Evolutionary conservation across 1,284 basidiomycete genomes (phyloP), one percentile per base, ranked within the genome.

Genomic region (Ceratorhiza oryzae-sativae): DNA sequence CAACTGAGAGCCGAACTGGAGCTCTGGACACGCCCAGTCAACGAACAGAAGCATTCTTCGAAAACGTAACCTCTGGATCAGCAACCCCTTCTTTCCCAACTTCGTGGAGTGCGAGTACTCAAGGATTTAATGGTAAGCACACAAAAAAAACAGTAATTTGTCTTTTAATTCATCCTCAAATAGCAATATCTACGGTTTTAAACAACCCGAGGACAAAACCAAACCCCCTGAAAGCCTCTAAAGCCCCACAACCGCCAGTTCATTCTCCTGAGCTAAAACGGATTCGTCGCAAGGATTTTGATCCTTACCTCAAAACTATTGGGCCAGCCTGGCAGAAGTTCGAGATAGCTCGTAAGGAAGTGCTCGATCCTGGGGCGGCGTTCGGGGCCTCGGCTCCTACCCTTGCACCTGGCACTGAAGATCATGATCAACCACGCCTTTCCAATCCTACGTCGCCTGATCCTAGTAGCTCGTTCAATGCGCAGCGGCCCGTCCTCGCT

Each of bases 161-260:
- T 9, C 58, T 13, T 12, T 18, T 41, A 15, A 55, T 23, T 12
- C 55, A 25, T 41, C 30, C 42, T 39, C 1, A n/a, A 18, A 41
- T 20, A 83, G 90, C 90, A 27, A 89, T 91, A 73, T 90, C 90
- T 8, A 90, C 88, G 8, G 88, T 91, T 10, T 86, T 96, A 71
- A 94, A 94, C 77, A 94, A 91, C 77, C 94, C 94, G 1, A 90
- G 91, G 77, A 93, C 90, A 81, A 86, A 84, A 59, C 90, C 91
- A 61, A 92, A 91, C 39, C 93, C 94, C 9, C 90, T 95, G 27
- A 92, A 95, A 79, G 87, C 91, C 0, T 92, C 94, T 77, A 90
- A 82, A 15, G 81, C 93, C 9, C 81, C 88, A 0, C 83, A 96
- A 9, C 93, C 94, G 1, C 81, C 90, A 18, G 86, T 90, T 2